Evolutionary conservation across 768 basidiomycete genomes (phyloP), one percentile per base, ranked within the genome.

Genomic region (Exsudoporus frostii): DNA sequence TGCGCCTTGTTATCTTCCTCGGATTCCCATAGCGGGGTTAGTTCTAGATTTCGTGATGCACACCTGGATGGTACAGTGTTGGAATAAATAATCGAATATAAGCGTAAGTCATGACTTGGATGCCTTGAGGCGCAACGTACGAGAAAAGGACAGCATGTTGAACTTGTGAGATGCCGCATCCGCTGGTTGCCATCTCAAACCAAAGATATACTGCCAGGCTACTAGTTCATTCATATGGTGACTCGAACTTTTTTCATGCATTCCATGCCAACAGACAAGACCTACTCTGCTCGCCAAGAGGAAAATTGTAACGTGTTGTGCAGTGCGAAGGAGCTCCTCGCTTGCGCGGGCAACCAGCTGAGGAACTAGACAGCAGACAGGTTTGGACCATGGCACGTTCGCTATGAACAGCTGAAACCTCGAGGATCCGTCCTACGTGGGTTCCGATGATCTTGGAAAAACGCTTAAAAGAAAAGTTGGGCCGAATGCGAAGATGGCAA

Each of bases 381-480:
- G 8, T 34, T 22, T 54, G 37, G 55, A n/a, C n/a, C n/a, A n/a
- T 40, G 49, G 42, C 14, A 7, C 1, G 17, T 38, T 7, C 42
- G 11, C n/a, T 48, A 48, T 20, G 10, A 52, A 1, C 41, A 44
- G 39, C 33, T 57, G 15, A n/a, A 37, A 7, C 8, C n/a, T 17
- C 27, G 34, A 4, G 59, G 60, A 25, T 61, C 53, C 5, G 38
- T 40, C 10, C 17, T 45, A 1, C 53, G 48, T n/a, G n/a, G n/a
- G n/a, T n/a, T n/a, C n/a, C n/a, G n/a, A n/a, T n/a, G n/a, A n/a
- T 60, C 50, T 2, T 60, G 58, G 55, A 25, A 13, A 4, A 29
- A 1, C 1, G n/a, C 40, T 2, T n/a, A 15, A 42, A 40, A 22
- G 1, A 51, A 27, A 15, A n/a, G 24, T 13, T 51, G 37, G 34